Conservation (phyloP, 495 filamentous ascomycete genomes). For the Neurospora sp. region DNA sequence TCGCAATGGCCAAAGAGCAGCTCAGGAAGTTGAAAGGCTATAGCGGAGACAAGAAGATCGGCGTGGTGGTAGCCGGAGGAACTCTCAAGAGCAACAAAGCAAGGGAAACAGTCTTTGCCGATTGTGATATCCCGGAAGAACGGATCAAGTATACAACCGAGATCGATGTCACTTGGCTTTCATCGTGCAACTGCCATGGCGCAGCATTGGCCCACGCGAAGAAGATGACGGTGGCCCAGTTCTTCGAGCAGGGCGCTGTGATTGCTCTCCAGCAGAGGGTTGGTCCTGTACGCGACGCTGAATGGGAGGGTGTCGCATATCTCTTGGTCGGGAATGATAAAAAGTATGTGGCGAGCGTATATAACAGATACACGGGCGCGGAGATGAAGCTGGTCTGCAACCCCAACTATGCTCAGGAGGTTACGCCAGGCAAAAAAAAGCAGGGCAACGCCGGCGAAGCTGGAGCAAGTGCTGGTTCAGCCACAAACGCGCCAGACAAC, state of each 20-base stretch:
- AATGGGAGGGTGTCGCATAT: not conserved
- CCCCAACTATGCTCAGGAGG: not conserved
- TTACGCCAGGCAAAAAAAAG: not conserved
- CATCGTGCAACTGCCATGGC: not conserved
- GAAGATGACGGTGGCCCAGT: not conserved
- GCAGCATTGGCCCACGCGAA: constrained; percentile 1
- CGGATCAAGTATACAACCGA: not conserved
- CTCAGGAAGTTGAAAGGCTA: not conserved
- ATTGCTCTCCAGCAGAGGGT: not conserved
- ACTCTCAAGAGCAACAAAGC: not conserved
- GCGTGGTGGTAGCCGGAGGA: constrained; percentile 6
- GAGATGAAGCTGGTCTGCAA: constrained; percentile 1
- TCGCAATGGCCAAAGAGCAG: not conserved
- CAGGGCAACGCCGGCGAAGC: not conserved
- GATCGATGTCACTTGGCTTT: not conserved
- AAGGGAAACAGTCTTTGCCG: not conserved
- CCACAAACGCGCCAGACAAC: not conserved
- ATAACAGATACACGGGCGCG: not conserved
- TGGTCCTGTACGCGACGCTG: not conserved
- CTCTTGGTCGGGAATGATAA: not conserved
- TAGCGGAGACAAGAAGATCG: not conserved
- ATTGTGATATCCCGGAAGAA: not conserved
- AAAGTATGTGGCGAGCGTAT: not conserved
- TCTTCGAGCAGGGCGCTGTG: constrained; percentile 1
- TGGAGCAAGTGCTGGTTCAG: not conserved